phyloP scores from a whole-genome alignment of 805 yeast species.

The Nakazawaea pomicola region DNA sequence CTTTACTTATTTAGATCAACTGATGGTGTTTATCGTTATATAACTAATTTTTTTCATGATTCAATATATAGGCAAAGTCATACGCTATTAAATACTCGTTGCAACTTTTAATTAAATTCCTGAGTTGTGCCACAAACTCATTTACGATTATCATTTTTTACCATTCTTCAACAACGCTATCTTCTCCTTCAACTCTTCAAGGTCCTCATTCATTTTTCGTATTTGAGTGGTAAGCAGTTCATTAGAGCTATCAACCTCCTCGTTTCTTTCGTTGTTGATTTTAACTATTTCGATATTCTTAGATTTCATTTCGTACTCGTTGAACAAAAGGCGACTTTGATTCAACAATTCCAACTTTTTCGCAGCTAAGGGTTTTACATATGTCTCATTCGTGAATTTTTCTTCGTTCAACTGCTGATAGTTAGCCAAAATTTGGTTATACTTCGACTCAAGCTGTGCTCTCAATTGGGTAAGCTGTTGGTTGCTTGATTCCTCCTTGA shows the following conservation, averaged over 20 bases:
- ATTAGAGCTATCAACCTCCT: conserved; percentile 23
- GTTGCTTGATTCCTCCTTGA: background rate
- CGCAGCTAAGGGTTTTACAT: conserved; percentile 17
- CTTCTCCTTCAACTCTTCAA: conserved; percentile 14
- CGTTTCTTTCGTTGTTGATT: conserved; percentile 26
- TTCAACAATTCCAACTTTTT: conserved; percentile 14
- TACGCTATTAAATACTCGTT: too few species aligned
- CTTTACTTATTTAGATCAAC: conserved; percentile 4
- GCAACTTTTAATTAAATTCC: too few species aligned
- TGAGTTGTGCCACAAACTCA: too few species aligned
- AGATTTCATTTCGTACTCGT: conserved; percentile 17
- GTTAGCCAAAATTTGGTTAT: conserved; percentile 25
- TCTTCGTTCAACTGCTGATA: conserved; percentile 30
- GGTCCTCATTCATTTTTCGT: conserved; percentile 18
- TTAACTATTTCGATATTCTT: conserved; percentile 27
- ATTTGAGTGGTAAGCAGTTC: conserved; percentile 23
- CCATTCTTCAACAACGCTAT: conserved; percentile 13
- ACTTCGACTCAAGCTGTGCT: conserved; percentile 15
- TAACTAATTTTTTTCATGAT: too few species aligned
- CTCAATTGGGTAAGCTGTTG: background rate
- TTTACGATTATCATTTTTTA: too few species aligned
- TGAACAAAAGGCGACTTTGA: conserved; percentile 15
- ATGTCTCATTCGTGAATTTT: conserved; percentile 21
- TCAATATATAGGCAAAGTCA: too few species aligned
- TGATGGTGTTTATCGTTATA: too few species aligned